Evolutionary conservation across 306 rosid species (phyloP).

Genomic region (Malus sylvestris): DNA sequence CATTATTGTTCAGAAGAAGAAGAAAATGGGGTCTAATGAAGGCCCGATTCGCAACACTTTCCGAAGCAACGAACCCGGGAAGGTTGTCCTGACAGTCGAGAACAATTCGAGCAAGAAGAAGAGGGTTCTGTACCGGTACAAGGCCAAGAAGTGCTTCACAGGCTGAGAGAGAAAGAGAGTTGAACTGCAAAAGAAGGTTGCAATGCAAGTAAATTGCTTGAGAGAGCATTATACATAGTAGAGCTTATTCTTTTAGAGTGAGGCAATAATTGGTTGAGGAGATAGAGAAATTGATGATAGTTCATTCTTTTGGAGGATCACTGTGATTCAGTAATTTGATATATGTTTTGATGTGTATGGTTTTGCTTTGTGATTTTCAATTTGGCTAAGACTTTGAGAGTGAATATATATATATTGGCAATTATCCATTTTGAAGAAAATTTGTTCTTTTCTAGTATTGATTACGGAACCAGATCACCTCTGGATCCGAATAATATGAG

Average conservation of each 20-base stretch:
- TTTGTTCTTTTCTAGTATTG: not conserved
- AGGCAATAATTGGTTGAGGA: slow-evolving; percentile 2
- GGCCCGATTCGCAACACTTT: slow-evolving; percentile 35
- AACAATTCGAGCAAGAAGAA: slow-evolving; percentile 36
- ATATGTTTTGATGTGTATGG: slow-evolving; percentile 8
- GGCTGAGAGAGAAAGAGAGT: not conserved
- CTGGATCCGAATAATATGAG: too few relatives aligned
- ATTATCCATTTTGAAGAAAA: not conserved
- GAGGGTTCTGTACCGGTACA: slow-evolving; percentile 31
- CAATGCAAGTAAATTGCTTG: not conserved
- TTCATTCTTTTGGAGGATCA: slow-evolving; percentile 25
- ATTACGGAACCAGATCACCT: too few relatives aligned
- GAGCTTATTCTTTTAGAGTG: slow-evolving; percentile 10
- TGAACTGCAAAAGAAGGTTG: not conserved
- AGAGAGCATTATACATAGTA: not conserved
- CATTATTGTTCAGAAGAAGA: slow-evolving; percentile 38
- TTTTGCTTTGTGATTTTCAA: not conserved
- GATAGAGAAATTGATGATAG: slow-evolving; percentile 7
- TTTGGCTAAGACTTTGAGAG: not conserved
- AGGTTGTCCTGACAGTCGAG: slow-evolving; percentile 29
- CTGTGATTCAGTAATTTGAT: slow-evolving; percentile 5
- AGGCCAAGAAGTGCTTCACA: slow-evolving; percentile 32
- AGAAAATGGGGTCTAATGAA: slow-evolving; percentile 27
- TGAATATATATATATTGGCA: slow-evolving; percentile 9
- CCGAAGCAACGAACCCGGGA: slow-evolving; percentile 35